Base-by-base conservation (phyloP, 1,284 basidiomycete genomes). In the Sanguinoderma infundibulare region DNA sequence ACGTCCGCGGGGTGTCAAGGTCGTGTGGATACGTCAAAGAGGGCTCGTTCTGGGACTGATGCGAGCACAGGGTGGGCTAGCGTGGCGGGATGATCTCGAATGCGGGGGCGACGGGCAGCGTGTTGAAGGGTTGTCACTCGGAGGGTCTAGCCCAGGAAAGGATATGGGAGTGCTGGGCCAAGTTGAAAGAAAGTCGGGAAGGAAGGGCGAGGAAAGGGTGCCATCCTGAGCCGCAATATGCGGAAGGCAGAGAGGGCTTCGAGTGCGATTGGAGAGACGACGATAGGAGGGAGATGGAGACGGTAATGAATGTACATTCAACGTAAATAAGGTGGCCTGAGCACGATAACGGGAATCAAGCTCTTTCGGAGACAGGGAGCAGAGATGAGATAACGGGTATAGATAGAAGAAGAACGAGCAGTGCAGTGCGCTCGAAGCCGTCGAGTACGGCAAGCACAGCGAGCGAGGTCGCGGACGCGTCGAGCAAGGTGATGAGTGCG, bases 11-110 rank as follows among this genome's bases (percentile, higher is more conserved):
- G 28, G 30, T 55, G 42, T 17, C 34, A 17, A 20, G 20, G 32
- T 3, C 34, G 54, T 26, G 40, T 44, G 42, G 54, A 50, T 49
- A 56, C 46, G 55, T 56, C 55, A 56, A 50, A 20, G 26, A 49
- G 26, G 4, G 34, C 34, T 56, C 44, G 44, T 49, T 35, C 46
- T 38, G 14, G 34, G 26, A 20, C 10, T 57, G 42, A 36, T 57
- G 47, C 46, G 36, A 51, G 55, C 17, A 36, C 42, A 35, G 32
- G 30, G 32, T 51, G 49, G 1, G 20, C 49, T 22, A 34, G 30
- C n/a, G n/a, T n/a, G n/a, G 9, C 32, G 20, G 10, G 46, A 26
- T 32, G 28, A 49, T 32, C 46, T 49, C 28, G 46, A 32, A 49
- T 46, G 34, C 34, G 7, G 14, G 34, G 7, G 34, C 14, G 34